Percentiles rank a stretch among this genome's conserved stretches.
Evolutionary conservation across 2,329 filamentous ascomycete genomes (phyloP).

Genomic region (Diplodia corticola): DNA sequence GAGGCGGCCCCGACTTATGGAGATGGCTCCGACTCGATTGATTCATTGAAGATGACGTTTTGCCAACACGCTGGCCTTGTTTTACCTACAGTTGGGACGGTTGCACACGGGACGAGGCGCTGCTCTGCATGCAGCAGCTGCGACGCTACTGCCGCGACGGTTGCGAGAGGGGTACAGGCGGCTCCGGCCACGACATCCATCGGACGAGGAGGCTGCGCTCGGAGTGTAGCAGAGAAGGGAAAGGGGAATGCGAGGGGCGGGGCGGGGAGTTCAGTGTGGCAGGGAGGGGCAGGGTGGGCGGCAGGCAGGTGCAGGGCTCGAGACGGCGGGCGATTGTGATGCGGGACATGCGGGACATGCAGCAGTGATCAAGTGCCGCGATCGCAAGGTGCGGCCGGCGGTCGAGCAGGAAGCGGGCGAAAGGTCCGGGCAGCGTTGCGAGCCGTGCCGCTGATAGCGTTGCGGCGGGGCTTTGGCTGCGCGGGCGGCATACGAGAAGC

Average conservation of each 20-base stretch:
- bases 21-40: neutral
- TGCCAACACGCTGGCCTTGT: conserved; percentile 6
- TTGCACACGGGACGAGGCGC: conserved; percentile 17
- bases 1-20: neutral
- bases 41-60: conserved; percentile 15
- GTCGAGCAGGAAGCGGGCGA: conserved; percentile 19
- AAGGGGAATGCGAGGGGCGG: neutral
- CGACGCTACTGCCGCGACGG: conserved; percentile 6
- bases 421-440: conserved; percentile 13
- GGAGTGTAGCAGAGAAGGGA: neutral
- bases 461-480: neutral
- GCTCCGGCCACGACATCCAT: neutral
- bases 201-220: conserved; percentile 1
- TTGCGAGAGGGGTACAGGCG: conserved; percentile 7
- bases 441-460: conserved; percentile 16
- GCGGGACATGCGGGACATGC: conserved; percentile 3
- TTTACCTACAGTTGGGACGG: conserved; percentile 9
- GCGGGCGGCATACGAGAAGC: neutral
- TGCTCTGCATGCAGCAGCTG: conserved; percentile 4
- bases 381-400: conserved; percentile 1
- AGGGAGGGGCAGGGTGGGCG: no score
- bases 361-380: conserved; percentile 4
- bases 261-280: neutral
- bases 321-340: neutral
- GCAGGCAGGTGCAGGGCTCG: neutral